These are phyloP conservation scores for Epichloe hybrida DNA, from an alignment of 2,329 filamentous ascomycete species.

Conservation along the genomic window DNA sequence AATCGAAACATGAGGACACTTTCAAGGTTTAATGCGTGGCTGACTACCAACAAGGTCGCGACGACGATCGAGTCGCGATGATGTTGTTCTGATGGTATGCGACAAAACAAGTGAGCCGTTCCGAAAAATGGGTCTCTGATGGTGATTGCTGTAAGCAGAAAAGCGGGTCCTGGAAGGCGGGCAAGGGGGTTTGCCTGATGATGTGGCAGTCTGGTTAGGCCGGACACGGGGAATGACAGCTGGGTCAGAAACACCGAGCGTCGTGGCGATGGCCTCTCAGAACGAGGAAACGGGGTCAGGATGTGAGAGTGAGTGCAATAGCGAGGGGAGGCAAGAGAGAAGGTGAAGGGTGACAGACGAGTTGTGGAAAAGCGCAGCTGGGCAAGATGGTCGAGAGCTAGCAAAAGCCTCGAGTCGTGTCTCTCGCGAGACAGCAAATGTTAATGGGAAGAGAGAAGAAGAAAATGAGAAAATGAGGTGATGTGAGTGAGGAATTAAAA, in stretches of 20 bases:
- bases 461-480: constrained; percentile 15
- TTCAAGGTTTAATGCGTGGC: constrained; percentile 11
- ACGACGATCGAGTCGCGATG: constrained; percentile 7
- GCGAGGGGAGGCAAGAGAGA: constrained; percentile 4
- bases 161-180: constrained; percentile 13
- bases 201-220: constrained; percentile 11
- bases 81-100: constrained; percentile 5
- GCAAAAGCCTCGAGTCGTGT: constrained; percentile 29
- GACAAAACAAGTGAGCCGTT: constrained; percentile 2
- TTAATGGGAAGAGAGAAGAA: constrained; percentile 14
- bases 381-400: constrained; percentile 30
- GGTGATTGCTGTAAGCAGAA: constrained; percentile 21
- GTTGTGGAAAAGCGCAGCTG: constrained; percentile 4
- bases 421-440: constrained; percentile 13
- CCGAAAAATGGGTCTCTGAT: not conserved
- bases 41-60: not conserved
- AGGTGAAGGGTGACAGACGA: constrained; percentile 5
- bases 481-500: constrained; percentile 10
- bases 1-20: constrained; percentile 47
- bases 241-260: constrained; percentile 2
- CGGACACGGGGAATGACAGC: constrained; percentile 5
- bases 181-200: constrained; percentile 4
- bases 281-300: not conserved
- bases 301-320: not conserved
- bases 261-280: constrained; percentile 1